Base-by-base conservation (phyloP, 2,329 filamentous ascomycete genomes). In the Plenodomus biglobosus region DNA sequence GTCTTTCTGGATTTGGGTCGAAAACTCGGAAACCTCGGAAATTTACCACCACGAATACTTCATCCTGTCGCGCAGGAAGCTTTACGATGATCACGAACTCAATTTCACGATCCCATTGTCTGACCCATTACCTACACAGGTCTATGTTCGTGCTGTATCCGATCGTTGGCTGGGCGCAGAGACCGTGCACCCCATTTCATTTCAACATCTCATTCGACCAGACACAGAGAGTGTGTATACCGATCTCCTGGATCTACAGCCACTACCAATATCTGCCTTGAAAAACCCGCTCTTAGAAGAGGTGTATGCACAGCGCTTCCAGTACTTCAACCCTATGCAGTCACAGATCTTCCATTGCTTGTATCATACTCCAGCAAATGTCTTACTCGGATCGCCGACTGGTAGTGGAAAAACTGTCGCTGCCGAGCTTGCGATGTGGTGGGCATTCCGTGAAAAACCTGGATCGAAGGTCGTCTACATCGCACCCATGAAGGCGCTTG, bases 311-410 rank as follows among this genome's bases (percentile, higher is more conserved):
- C 79, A 92, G 68, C 84, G 91, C 24, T 99, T 99, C 72, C 87
- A 94, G 56, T 99, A 87, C 73, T 99, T 99, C 80, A 99, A 99
- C 67, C 94, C 94, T 0, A 97, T 99, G 95, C 94, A 99, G 72
- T 97, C 94, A 0, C 94, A 99, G 66, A 90, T 99, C 42, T 99
- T 99, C 74, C 94, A 99, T 65, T 92, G 90, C 13, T 81, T 99
- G 27, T 99, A 99, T 59, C 87, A 97, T 68, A 96, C 94, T 0
- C 74, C 88, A 7, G 87, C 89, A 38, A 99, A 99, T 66, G 92
- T 99, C 3, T 81, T 99, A 2, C 81, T 99, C 8, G 94, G 95
- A 7, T 97, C 94, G 2, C 95, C 94, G 0, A 99, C 95, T 0
- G 94, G 94, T 48, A 96, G 91, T 78, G 94, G 94, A 49, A 99